Evolutionary conservation across 2,329 filamentous ascomycete species (phyloP).

Genomic region (Stylonectria norvegica): DNA sequence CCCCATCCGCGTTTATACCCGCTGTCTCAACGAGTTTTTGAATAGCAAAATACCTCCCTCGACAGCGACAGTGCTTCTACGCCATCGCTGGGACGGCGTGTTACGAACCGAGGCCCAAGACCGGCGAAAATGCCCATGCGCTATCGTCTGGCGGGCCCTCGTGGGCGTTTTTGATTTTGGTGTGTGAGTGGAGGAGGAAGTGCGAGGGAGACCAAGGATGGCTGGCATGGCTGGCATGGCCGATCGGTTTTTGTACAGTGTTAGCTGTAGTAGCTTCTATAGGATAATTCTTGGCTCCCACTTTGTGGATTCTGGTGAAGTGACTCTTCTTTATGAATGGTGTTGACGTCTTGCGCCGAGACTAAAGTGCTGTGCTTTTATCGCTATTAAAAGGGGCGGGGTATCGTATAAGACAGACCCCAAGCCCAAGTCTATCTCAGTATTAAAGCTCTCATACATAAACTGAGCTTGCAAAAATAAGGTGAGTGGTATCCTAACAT

Average conservation of each 20-base stretch:
- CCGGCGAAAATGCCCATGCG: slow-evolving; percentile 52
- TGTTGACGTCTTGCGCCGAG: too few species aligned
- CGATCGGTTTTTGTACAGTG: background rate
- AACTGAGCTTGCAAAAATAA: too few species aligned
- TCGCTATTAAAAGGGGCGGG: too few species aligned
- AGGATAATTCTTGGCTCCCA: background rate
- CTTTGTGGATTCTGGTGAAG: too few species aligned
- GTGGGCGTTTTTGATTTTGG: slow-evolving; percentile 39
- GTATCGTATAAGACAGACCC: too few species aligned
- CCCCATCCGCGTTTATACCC: slow-evolving; percentile 45
- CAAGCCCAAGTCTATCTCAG: too few species aligned
- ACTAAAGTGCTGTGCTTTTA: too few species aligned
- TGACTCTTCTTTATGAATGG: too few species aligned
- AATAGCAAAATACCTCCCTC: too few species aligned
- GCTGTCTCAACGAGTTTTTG: slow-evolving; percentile 41
- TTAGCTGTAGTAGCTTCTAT: background rate
- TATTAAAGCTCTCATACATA: too few species aligned
- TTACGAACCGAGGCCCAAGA: slow-evolving; percentile 45
- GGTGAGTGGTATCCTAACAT: slow-evolving; percentile 18
- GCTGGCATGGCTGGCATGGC: background rate
- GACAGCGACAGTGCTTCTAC: slow-evolving; percentile 55
- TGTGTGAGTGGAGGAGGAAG: background rate
- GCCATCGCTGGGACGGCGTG: slow-evolving; percentile 55
- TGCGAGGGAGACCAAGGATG: background rate
- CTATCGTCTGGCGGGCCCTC: slow-evolving; percentile 49